Percentiles rank a stretch among this genome's conserved stretches.
Evolutionary conservation across 2,329 filamentous ascomycete genomes (phyloP).

Genomic region (Gaeumannomyces sp.): DNA sequence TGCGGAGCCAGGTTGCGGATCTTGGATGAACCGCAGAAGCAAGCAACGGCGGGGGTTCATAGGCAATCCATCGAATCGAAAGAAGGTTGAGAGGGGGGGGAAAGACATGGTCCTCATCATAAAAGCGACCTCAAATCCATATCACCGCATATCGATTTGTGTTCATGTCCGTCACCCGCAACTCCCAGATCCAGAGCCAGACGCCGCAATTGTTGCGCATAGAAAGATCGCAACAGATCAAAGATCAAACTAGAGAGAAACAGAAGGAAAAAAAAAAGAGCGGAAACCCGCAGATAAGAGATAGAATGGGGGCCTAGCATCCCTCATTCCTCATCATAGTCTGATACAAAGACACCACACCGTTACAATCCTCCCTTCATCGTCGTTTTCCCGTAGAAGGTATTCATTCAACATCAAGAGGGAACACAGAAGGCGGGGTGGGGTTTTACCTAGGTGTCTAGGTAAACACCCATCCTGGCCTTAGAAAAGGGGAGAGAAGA

Average conservation of each 20-base stretch:
- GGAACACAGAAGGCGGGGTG: background rate
- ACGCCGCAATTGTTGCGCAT: background rate
- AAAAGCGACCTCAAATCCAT: background rate
- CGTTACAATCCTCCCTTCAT: background rate
- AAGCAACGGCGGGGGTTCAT: background rate
- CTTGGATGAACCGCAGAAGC: background rate
- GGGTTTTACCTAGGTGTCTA: background rate
- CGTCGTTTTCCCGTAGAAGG: background rate
- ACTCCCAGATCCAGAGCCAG: slow-evolving; percentile 1
- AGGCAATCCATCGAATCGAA: background rate
- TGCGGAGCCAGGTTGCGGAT: background rate
- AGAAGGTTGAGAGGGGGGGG: background rate
- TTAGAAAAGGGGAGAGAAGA: background rate
- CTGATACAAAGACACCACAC: background rate
- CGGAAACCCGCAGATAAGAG: background rate
- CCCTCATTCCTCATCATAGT: background rate
- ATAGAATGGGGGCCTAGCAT: background rate
- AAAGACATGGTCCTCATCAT: background rate
- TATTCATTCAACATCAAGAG: slow-evolving; percentile 1
- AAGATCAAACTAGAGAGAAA: background rate
- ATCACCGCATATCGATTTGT: background rate
- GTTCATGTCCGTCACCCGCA: background rate
- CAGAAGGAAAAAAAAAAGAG: background rate
- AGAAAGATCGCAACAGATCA: background rate
- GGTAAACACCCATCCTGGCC: background rate